A percentile compares a stretch with the other conserved stretches of the same genome.
These are phyloP conservation scores for Globisporangium orthogonon DNA, from an alignment of 352 stramenopile species.

Conservation along the genomic window DNA sequence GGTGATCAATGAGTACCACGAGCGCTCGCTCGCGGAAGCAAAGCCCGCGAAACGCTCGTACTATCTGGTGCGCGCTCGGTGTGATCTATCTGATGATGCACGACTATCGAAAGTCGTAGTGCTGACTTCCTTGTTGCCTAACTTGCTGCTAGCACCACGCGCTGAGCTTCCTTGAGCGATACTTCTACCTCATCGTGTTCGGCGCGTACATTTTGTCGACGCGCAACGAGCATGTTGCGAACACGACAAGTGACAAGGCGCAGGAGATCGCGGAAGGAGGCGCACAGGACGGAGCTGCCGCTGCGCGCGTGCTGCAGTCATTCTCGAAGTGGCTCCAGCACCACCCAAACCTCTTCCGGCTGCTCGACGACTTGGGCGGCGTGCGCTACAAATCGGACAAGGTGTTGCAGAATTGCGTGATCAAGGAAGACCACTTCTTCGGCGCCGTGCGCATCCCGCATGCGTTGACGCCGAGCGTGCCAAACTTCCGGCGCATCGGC, in stretches of 20 bases:
- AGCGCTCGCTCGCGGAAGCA: constrained; percentile 61
- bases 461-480: constrained; percentile 58
- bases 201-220: constrained; percentile 63
- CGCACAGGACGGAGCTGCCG: constrained; percentile 18
- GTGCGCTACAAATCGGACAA: constrained; percentile 82
- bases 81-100: background rate
- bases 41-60: constrained; percentile 79
- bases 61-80: constrained; percentile 37
- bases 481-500: constrained; percentile 81
- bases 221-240: constrained; percentile 10
- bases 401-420: constrained; percentile 69
- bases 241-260: constrained; percentile 3
- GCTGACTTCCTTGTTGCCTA: background rate
- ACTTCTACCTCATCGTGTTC: constrained; percentile 88
- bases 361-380: constrained; percentile 70
- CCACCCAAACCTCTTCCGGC: constrained; percentile 61
- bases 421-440: constrained; percentile 90
- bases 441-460: constrained; percentile 64
- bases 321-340: constrained; percentile 84
- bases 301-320: constrained; percentile 20
- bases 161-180: constrained; percentile 81
- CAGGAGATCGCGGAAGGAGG: constrained; percentile 12
- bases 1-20: constrained; percentile 76
- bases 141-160: constrained; percentile 48
- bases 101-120: background rate